Conservation (phyloP, 371 early-diverging fungal genomes). For the Lichtheimia hyalospora region DNA sequence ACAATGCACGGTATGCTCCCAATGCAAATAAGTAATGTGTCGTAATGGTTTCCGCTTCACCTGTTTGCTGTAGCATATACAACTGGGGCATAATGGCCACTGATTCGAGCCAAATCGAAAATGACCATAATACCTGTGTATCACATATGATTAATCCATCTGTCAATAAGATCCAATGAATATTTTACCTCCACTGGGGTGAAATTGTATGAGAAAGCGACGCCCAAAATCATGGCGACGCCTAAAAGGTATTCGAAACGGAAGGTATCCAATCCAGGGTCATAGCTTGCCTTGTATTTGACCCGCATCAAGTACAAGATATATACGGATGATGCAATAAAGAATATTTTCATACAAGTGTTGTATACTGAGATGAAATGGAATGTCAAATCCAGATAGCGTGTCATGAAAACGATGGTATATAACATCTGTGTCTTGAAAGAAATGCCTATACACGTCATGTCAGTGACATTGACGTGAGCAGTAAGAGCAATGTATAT, state of each 20-base stretch:
- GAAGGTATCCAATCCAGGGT: conserved; percentile 89
- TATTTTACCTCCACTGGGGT: conserved; percentile 64
- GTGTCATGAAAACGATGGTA: conserved; percentile 87
- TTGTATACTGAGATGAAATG: conserved; percentile 87
- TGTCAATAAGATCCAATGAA: neutral
- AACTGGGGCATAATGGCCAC: conserved; percentile 99
- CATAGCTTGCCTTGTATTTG: conserved; percentile 90
- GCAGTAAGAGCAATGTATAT: conserved; percentile 3
- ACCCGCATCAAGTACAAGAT: conserved; percentile 90
- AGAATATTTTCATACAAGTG: conserved; percentile 94
- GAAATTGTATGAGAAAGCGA: conserved; percentile 72
- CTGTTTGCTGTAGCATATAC: conserved; percentile 93
- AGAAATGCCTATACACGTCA: conserved; percentile 78
- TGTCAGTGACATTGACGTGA: too few species aligned
- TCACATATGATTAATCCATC: neutral
- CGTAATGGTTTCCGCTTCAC: conserved; percentile 98
- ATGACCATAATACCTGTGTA: conserved; percentile 82
- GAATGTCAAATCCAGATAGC: conserved; percentile 93
- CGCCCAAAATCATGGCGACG: conserved; percentile 66
- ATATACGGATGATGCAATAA: conserved; percentile 85
- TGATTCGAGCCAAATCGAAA: conserved; percentile 96
- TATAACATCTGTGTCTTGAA: conserved; percentile 97
- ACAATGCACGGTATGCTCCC: conserved; percentile 95
- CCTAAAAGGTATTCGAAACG: conserved; percentile 82
- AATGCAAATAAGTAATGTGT: conserved; percentile 97